These are phyloP conservation scores for Pseudopyrenochaeta lycopersici DNA, from an alignment of 2,329 filamentous ascomycete species.

Conservation along the genomic window DNA sequence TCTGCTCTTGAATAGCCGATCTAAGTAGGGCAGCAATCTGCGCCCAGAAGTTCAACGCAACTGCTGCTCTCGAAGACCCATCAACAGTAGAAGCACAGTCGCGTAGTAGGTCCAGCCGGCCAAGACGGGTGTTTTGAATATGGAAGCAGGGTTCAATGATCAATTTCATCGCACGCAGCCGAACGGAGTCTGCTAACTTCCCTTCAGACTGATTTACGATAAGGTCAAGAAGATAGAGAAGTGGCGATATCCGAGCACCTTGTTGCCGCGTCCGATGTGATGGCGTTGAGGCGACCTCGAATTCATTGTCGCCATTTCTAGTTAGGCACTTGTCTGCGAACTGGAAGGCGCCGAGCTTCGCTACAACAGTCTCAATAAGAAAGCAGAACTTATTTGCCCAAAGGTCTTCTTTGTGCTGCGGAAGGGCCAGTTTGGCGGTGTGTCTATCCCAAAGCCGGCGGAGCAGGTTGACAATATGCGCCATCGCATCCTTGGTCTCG, in stretches of 20 bases:
- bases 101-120: conserved; percentile 50
- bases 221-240: conserved; percentile 72
- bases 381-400: conserved; percentile 62
- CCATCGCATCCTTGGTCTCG: conserved; percentile 83
- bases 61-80: conserved; percentile 23
- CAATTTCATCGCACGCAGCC: conserved; percentile 51
- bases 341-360: conserved; percentile 58
- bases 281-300: conserved; percentile 72
- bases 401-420: conserved; percentile 47
- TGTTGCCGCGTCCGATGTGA: conserved; percentile 64
- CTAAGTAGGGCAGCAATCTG: conserved; percentile 31
- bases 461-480: conserved; percentile 74
- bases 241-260: conserved; percentile 64
- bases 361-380: conserved; percentile 61
- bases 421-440: conserved; percentile 46
- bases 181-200: conserved; percentile 50
- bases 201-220: conserved; percentile 58
- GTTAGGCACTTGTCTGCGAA: conserved; percentile 61
- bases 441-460: conserved; percentile 73
- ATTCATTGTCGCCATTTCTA: conserved; percentile 66
- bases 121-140: conserved; percentile 44
- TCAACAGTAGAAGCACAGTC: conserved; percentile 41
- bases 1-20: conserved; percentile 32
- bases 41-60: conserved; percentile 40
- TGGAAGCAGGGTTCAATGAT: conserved; percentile 69